phyloP scores from a whole-genome alignment of 2,329 filamentous ascomycete species.

The Phialophora expanda region DNA sequence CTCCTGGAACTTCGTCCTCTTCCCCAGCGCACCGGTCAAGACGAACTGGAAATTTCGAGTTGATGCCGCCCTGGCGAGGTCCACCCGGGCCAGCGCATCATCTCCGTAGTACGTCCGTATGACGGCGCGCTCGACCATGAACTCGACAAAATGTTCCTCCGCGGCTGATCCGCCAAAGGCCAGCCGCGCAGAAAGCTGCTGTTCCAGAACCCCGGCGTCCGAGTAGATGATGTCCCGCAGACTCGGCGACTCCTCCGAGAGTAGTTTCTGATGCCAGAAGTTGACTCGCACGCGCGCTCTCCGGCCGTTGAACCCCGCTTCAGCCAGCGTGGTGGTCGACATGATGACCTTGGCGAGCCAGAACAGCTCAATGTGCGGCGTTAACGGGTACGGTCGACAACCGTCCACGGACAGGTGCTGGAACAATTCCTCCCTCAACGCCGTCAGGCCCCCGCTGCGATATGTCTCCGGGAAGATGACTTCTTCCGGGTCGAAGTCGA shows the following conservation, averaged over 20 bases:
- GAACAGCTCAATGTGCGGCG: conserved; percentile 82
- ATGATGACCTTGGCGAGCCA: conserved; percentile 71
- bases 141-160: conserved; percentile 53
- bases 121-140: conserved; percentile 80
- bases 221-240: conserved; percentile 66
- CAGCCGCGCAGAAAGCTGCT: conserved; percentile 37
- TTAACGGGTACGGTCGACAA: conserved; percentile 81
- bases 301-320: conserved; percentile 48
- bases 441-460: conserved; percentile 50
- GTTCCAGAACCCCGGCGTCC: conserved; percentile 61
- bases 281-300: conserved; percentile 74
- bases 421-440: conserved; percentile 66
- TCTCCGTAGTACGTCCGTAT: conserved; percentile 83
- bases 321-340: conserved; percentile 56
- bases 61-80: conserved; percentile 70
- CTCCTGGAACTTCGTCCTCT: conserved; percentile 54
- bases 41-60: conserved; percentile 78
- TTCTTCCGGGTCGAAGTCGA: conserved; percentile 62
- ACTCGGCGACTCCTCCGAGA: conserved; percentile 66
- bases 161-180: conserved; percentile 43
- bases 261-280: conserved; percentile 72
- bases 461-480: conserved; percentile 54
- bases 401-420: conserved; percentile 77
- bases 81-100: conserved; percentile 73
- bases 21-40: conserved; percentile 84